Conservation (phyloP, 768 basidiomycete species). For the Collybia nuda region DNA sequence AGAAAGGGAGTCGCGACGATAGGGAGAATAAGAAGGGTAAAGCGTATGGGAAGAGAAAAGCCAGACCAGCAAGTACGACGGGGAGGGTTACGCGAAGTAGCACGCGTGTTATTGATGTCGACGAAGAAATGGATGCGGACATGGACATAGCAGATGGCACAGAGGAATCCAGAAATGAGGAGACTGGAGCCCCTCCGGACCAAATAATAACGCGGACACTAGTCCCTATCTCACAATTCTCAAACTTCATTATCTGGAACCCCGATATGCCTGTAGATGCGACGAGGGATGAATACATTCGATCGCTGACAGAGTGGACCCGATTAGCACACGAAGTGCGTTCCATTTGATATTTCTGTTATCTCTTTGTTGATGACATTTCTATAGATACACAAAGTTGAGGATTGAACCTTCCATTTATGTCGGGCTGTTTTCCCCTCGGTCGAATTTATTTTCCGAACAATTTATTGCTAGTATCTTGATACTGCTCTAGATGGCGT, state of each 20-base stretch:
- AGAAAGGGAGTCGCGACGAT: too few relatives aligned
- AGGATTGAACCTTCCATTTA: neutral
- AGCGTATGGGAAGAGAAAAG: slow-evolving; percentile 9
- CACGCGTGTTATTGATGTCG: slow-evolving; percentile 17
- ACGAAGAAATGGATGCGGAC: slow-evolving; percentile 21
- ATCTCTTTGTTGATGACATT: neutral
- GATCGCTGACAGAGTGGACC: slow-evolving; percentile 73
- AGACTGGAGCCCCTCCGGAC: slow-evolving; percentile 21
- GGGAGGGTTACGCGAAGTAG: slow-evolving; percentile 26
- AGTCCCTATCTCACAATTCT: slow-evolving; percentile 53
- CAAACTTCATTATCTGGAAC: slow-evolving; percentile 73
- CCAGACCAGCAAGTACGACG: slow-evolving; percentile 13
- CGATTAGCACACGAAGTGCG: slow-evolving; percentile 60
- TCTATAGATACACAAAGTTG: slow-evolving; percentile 19
- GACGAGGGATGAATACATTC: slow-evolving; percentile 68
- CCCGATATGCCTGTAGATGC: slow-evolving; percentile 72
- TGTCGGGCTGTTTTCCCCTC: too few relatives aligned
- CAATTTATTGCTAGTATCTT: too few relatives aligned
- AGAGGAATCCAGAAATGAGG: slow-evolving; percentile 22
- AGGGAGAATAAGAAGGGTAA: neutral
- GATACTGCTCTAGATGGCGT: too few relatives aligned
- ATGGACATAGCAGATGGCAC: slow-evolving; percentile 25
- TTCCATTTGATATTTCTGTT: slow-evolving; percentile 1
- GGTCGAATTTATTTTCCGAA: too few relatives aligned
- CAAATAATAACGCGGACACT: slow-evolving; percentile 32